These are phyloP conservation scores for Ustilago shanxiensis DNA, from an alignment of 1,284 basidiomycete species.

Conservation along the genomic window DNA sequence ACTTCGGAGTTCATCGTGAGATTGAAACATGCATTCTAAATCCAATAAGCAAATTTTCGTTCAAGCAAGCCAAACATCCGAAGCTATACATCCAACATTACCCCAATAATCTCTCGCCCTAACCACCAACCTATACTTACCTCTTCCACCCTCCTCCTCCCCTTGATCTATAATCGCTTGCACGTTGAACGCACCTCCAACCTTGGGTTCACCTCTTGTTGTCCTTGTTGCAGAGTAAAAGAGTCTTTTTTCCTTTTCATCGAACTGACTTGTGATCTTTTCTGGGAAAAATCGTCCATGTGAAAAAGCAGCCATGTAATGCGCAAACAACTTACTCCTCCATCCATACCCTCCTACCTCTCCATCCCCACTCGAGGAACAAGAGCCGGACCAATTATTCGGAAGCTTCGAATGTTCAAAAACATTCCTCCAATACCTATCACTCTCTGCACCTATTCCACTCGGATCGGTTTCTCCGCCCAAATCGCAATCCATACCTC, in stretches of 20 bases:
- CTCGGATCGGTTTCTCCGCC: constrained; percentile 41
- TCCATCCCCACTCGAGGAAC: not conserved
- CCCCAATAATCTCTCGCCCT: constrained; percentile 60
- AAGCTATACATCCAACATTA: constrained; percentile 52
- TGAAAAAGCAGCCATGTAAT: constrained; percentile 54
- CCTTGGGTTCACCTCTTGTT: constrained; percentile 45
- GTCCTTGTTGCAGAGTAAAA: constrained; percentile 54
- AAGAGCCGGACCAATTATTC: constrained; percentile 31
- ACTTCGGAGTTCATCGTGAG: too few species aligned
- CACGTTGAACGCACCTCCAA: constrained; percentile 49
- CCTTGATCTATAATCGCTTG: constrained; percentile 24
- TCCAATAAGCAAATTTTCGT: too few species aligned
- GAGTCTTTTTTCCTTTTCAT: constrained; percentile 56
- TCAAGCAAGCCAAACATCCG: constrained; percentile 44
- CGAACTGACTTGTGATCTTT: constrained; percentile 56
- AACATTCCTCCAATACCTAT: constrained; percentile 33
- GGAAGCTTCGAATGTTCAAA: constrained; percentile 63
- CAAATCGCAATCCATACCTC: constrained; percentile 47
- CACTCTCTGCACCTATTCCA: constrained; percentile 18
- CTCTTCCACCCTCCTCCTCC: constrained; percentile 34
- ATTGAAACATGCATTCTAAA: too few species aligned
- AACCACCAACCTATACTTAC: constrained; percentile 56
- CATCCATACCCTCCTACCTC: constrained; percentile 18
- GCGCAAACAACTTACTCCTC: constrained; percentile 49
- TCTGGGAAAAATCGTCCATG: constrained; percentile 48